Conservation (phyloP, 768 basidiomycete species). For the Pholiota conissans region DNA sequence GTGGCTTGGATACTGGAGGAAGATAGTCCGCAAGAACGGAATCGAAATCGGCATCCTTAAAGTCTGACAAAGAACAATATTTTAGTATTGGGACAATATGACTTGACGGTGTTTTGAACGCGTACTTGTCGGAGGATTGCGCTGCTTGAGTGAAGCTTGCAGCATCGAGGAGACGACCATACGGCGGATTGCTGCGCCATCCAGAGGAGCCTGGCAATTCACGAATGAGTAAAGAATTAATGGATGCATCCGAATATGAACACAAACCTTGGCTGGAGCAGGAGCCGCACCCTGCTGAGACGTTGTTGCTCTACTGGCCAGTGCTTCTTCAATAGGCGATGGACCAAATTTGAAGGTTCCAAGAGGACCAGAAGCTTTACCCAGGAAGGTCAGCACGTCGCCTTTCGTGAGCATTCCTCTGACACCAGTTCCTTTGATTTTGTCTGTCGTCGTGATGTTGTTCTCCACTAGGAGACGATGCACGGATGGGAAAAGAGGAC, state of each 20-base stretch:
- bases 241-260: not conserved
- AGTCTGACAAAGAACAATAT: conserved; percentile 27
- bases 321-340: conserved; percentile 32
- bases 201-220: conserved; percentile 44
- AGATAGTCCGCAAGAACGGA: conserved; percentile 76
- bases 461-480: conserved; percentile 74
- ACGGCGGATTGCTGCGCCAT: conserved; percentile 63
- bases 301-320: conserved; percentile 19
- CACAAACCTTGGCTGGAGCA: conserved; percentile 33
- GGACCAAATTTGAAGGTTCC: conserved; percentile 67
- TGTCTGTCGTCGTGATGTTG: conserved; percentile 54
- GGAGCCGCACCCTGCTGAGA: conserved; percentile 24
- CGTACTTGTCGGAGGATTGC: conserved; percentile 42
- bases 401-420: conserved; percentile 97
- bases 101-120: not conserved
- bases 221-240: not conserved
- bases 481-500: conserved; percentile 90
- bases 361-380: conserved; percentile 74
- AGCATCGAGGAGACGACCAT: conserved; percentile 65
- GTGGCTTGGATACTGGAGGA: conserved; percentile 33
- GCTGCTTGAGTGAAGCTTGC: conserved; percentile 51
- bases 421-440: conserved; percentile 86
- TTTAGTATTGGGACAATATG: conserved; percentile 6
- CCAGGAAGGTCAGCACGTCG: conserved; percentile 85
- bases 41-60: conserved; percentile 60